A percentile compares a stretch with the other conserved stretches of the same genome.
Conservation (phyloP, 805 yeast genomes). For the Candida germanica region DNA sequence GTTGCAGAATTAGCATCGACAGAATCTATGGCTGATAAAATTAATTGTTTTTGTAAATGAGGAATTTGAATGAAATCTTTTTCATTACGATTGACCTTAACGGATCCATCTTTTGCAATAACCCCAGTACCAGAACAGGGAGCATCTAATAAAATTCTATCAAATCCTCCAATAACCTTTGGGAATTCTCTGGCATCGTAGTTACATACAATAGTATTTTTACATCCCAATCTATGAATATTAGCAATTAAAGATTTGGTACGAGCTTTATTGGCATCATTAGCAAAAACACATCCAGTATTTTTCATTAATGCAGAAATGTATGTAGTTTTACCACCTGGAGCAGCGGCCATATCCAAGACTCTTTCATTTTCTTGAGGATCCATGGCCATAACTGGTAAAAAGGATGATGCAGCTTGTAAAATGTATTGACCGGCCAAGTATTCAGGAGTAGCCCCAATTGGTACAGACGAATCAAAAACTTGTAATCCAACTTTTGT, state of each 20-base stretch:
- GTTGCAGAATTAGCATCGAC: slow-evolving; percentile 90
- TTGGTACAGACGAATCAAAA: slow-evolving; percentile 98
- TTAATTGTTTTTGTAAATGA: slow-evolving; percentile 89
- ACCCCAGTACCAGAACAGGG: slow-evolving; percentile 99
- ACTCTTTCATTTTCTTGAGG: slow-evolving; percentile 97
- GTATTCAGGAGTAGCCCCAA: slow-evolving; percentile 99
- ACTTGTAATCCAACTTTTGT: slow-evolving; percentile 97
- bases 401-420: slow-evolving; percentile 97
- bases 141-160: slow-evolving; percentile 91
- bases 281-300: slow-evolving; percentile 96
- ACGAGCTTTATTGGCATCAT: slow-evolving; percentile 94
- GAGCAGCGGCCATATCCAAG: slow-evolving; percentile 99
- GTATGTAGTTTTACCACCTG: slow-evolving; percentile 98
- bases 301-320: slow-evolving; percentile 95
- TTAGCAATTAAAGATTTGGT: slow-evolving; percentile 96
- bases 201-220: slow-evolving; percentile 93
- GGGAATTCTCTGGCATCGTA: slow-evolving; percentile 99
- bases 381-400: slow-evolving; percentile 95
- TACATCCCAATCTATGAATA: slow-evolving; percentile 95
- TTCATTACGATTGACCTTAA: slow-evolving; percentile 89
- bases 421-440: slow-evolving; percentile 95
- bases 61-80: slow-evolving; percentile 96
- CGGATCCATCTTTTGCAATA: slow-evolving; percentile 94
- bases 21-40: slow-evolving; percentile 94
- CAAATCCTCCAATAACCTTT: slow-evolving; percentile 97